phyloP scores from a whole-genome alignment of 139 green algal species.

The Chlorella vulgaris region DNA sequence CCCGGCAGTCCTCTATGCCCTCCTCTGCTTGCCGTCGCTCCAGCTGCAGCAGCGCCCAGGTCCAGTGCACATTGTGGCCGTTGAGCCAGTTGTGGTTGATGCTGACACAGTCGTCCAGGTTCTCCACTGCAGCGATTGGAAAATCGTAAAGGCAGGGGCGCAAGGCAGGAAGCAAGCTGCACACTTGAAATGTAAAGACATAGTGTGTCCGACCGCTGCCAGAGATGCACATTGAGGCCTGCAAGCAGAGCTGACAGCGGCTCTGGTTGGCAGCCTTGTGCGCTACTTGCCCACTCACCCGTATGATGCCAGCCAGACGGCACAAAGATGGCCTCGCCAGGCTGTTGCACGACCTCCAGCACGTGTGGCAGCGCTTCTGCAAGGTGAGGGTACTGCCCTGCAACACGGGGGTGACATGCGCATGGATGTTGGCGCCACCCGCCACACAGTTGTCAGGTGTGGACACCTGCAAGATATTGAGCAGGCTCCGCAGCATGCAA shows the following conservation, averaged over 20 bases:
- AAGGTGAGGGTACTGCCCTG: constrained; percentile 50
- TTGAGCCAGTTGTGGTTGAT: constrained; percentile 93
- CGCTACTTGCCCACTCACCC: constrained; percentile 23
- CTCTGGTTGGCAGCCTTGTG: too few relatives aligned
- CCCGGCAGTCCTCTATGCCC: constrained; percentile 73
- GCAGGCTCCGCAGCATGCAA: too few relatives aligned
- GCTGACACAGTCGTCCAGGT: constrained; percentile 74
- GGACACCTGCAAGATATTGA: too few relatives aligned
- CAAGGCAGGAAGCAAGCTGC: too few relatives aligned
- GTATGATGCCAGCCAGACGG: constrained; percentile 91
- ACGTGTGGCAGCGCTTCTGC: constrained; percentile 31
- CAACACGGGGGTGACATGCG: background rate
- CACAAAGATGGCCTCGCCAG: constrained; percentile 89
- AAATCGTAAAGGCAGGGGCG: too few relatives aligned
- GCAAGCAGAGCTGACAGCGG: too few relatives aligned
- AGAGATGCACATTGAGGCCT: background rate
- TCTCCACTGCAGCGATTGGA: constrained; percentile 55
- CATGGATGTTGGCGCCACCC: too few relatives aligned
- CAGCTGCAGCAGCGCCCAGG: constrained; percentile 52
- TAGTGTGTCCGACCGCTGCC: too few relatives aligned
- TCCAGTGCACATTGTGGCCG: constrained; percentile 65
- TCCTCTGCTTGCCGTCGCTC: constrained; percentile 53
- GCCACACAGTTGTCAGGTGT: too few relatives aligned
- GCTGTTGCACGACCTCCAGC: constrained; percentile 63
- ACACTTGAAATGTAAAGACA: too few relatives aligned